Base-by-base conservation (phyloP, 192 early-diverging fungal genomes). In the Gamsiella multidivaricata region DNA sequence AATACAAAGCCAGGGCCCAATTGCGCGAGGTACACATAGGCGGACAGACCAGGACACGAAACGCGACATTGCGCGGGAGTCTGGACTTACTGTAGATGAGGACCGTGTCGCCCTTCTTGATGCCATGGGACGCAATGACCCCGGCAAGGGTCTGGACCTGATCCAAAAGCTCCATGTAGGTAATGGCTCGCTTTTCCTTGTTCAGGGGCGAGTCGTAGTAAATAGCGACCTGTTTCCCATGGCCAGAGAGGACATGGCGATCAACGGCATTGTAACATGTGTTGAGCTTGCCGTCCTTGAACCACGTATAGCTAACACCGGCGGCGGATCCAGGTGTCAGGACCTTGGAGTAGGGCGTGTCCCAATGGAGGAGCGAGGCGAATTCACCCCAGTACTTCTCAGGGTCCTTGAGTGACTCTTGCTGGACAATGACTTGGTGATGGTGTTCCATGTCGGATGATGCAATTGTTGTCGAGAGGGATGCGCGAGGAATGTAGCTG, bases 221-320 rank as follows among this genome's bases (percentile, higher is more conserved):
- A 5, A 96, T 52, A 9, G 93, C 93, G 0, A 86, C 65, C 45
- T 88, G 88, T 15, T 69, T 43, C 41, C 88, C 79, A 42, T 84
- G 86, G 4, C 87, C 88, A 3, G 70, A 72, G 6, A 81, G 58
- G 17, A 89, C 84, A 69, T 97, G 94, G 12, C 93, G 83, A 61
- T 95, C 92, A 2, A 97, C 64, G 3, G 87, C 84, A 64, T 97
- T 97, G 83, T 89, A 92, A 83, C 90, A 92, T 7, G 92, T 89
- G 73, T 95, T 94, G 58, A 96, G 71, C 66, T 83, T 65, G 33
- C 90, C 91, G 58, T 87, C 87, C 32, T 83, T 86, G 69, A 93
- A 92, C 90, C 93, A 95, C 28, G 57, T 56, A 39, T 83, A 83
- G 26, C 80, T 60, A 58, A 83, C 74, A 25, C 51, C 18, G 39